phyloP scores from a whole-genome alignment of 192 early-diverging fungal genomes.

The Neocallimastix lanati region DNA sequence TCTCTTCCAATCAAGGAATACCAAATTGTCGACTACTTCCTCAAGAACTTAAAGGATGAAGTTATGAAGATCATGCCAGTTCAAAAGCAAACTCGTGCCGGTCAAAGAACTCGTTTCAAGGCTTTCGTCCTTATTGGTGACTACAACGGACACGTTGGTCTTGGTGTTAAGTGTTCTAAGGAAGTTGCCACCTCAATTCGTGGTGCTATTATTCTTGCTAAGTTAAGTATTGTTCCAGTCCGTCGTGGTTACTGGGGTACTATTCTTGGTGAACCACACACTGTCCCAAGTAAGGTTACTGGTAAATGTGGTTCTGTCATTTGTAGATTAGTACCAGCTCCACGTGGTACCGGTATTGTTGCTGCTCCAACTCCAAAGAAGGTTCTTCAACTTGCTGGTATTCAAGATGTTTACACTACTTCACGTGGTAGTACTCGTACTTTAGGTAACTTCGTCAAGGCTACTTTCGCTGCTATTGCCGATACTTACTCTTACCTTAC shows the following conservation, averaged over 20 bases:
- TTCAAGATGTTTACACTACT: conserved; percentile 93
- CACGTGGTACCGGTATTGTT: conserved; percentile 97
- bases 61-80: conserved; percentile 99
- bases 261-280: conserved; percentile 89
- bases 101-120: conserved; percentile 99
- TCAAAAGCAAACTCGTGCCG: conserved; percentile 98
- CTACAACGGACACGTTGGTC: conserved; percentile 90
- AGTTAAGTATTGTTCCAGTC: conserved; percentile 93
- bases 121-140: conserved; percentile 98
- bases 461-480: conserved; percentile 15
- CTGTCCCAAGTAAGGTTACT: conserved; percentile 92
- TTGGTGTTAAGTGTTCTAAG: conserved; percentile 99
- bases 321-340: conserved; percentile 88
- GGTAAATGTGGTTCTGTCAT: conserved; percentile 61
- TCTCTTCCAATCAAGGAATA: conserved; percentile 99
- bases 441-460: conserved; percentile 99
- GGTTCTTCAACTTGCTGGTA: conserved; percentile 90
- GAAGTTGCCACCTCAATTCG: conserved; percentile 97
- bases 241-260: conserved; percentile 98
- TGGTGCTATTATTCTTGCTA: conserved; percentile 96
- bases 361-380: conserved; percentile 95
- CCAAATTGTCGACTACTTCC: conserved; percentile 93
- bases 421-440: conserved; percentile 93
- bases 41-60: conserved; percentile 91
- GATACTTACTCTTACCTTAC: neutral